These are phyloP conservation scores for Turnera subulata DNA, from an alignment of 345 rosid genomes.

Conservation along the genomic window DNA sequence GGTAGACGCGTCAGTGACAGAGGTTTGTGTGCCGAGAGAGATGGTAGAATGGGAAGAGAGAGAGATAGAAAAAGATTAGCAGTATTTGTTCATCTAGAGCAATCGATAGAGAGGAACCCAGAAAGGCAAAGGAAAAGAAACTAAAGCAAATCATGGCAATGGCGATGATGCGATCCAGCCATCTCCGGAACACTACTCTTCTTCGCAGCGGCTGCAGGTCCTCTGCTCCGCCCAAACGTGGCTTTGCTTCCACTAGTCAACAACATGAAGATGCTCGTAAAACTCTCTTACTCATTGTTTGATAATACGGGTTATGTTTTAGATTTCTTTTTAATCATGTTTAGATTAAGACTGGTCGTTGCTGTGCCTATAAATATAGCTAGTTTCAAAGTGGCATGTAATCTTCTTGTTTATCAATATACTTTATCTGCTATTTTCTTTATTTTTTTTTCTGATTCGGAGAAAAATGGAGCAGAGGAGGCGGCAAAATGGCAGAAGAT, in stretches of 20 bases:
- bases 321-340: too few relatives aligned
- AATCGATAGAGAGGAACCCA: not conserved
- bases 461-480: constrained; percentile 39
- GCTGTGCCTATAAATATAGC: too few relatives aligned
- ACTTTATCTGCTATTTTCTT: not conserved
- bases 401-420: too few relatives aligned
- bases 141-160: too few relatives aligned
- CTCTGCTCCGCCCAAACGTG: constrained; percentile 55
- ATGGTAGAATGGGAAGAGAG: not conserved
- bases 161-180: not conserved
- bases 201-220: constrained; percentile 48
- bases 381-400: too few relatives aligned
- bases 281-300: not conserved
- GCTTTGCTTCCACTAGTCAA: constrained; percentile 60
- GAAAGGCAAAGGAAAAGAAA: not conserved
- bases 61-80: not conserved
- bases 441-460: not conserved
- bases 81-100: too few relatives aligned
- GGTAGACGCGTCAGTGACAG: too few relatives aligned
- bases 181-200: not conserved
- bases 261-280: constrained; percentile 83
- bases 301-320: too few relatives aligned
- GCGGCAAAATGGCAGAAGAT: constrained; percentile 94
- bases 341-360: too few relatives aligned
- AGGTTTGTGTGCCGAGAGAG: not conserved